These are phyloP conservation scores for Candida broadrunensis DNA, from an alignment of 805 yeast species.

Conservation along the genomic window DNA sequence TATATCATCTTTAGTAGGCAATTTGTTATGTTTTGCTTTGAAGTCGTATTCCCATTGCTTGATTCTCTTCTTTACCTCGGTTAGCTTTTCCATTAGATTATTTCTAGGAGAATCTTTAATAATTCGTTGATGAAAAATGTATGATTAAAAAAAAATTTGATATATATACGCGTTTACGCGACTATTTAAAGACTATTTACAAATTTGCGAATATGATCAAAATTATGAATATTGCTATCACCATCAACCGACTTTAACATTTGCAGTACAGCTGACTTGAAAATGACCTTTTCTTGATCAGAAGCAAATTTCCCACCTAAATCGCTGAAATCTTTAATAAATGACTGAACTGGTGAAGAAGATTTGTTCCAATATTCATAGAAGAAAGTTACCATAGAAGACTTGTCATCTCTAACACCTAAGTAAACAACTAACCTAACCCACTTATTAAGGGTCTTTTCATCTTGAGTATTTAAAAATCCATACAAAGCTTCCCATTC, in stretches of 20 bases:
- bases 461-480: constrained; percentile 4
- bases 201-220: constrained; percentile 8
- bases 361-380: constrained; percentile 26
- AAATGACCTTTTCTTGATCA: constrained; percentile 17
- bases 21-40: constrained; percentile 20
- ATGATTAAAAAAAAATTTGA: background rate
- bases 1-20: constrained; percentile 33
- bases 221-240: constrained; percentile 1
- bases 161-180: background rate
- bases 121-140: background rate
- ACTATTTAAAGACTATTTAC: constrained; percentile 7
- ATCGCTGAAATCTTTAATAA: constrained; percentile 17
- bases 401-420: constrained; percentile 21
- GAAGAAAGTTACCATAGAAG: constrained; percentile 25
- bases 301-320: constrained; percentile 15
- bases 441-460: constrained; percentile 17
- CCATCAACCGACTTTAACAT: constrained; percentile 14
- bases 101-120: too few relatives aligned
- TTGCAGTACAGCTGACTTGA: constrained; percentile 17
- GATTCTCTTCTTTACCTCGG: constrained; percentile 24
- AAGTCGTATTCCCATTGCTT: constrained; percentile 41
- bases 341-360: constrained; percentile 18
- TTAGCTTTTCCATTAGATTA: constrained; percentile 3
- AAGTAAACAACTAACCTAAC: constrained; percentile 32
- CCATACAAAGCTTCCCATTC: constrained; percentile 29